Conservation (phyloP, 208 protist species). For the Angomonas deanei region DNA sequence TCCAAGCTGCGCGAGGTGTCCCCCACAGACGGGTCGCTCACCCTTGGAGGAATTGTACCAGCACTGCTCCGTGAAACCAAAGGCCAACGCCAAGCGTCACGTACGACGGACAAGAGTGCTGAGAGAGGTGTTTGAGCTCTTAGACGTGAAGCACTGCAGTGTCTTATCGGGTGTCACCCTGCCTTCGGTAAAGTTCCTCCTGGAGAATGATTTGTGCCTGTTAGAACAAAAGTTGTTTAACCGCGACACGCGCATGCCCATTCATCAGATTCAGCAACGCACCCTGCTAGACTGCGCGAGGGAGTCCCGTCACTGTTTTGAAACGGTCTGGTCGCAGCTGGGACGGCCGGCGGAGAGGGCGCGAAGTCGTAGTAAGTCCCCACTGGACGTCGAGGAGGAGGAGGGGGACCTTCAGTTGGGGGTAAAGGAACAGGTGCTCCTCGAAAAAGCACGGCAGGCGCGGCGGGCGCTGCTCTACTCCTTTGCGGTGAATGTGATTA, state of each 20-base stretch:
- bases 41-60: conserved; percentile 2
- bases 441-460: neutral
- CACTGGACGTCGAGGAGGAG: neutral
- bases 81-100: neutral
- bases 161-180: conserved; percentile 24
- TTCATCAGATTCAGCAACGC: neutral
- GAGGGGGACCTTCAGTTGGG: neutral
- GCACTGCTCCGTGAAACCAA: neutral
- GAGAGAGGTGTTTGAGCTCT: conserved; percentile 46
- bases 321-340: neutral
- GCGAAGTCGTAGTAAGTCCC: neutral
- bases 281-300: conserved; percentile 4
- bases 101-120: conserved; percentile 30
- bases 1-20: neutral
- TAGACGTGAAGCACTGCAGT: conserved; percentile 48
- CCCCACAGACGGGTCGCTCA: neutral
- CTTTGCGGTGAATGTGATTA: conserved; percentile 56
- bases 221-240: conserved; percentile 13
- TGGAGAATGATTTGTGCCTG: conserved; percentile 37
- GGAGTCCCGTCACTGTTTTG: neutral
- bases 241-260: neutral
- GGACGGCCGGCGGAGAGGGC: neutral
- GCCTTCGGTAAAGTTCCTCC: conserved; percentile 30
- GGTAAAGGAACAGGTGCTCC: neutral
- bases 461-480: conserved; percentile 30